Evolutionary conservation across 2,329 filamentous ascomycete genomes (phyloP), one percentile per base, ranked within the genome.

Genomic region (Amylocarpus encephaloides): DNA sequence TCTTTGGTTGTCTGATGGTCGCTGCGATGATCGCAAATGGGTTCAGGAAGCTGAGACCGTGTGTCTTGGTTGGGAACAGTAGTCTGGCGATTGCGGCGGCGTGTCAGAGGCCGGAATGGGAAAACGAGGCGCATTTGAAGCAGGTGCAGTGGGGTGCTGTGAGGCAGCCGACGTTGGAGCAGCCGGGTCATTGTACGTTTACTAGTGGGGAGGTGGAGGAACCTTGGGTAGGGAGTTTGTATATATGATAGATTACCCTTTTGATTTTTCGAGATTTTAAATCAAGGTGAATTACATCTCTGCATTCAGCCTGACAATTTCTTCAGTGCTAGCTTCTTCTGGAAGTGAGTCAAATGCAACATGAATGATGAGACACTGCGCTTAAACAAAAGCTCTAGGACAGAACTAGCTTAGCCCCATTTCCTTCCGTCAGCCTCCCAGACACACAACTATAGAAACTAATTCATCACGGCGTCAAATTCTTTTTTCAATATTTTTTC

Each of bases 11-110:
- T 4, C 15, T 15, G 1, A 53, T 59, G 54, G 46, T 59, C n/a
- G 6, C 57, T 1, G 52, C 30, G 1, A 52, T 59, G 50, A 50
- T 58, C 13, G 41, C 48, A n/a, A 59, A 48, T 33, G 56, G 56
- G 2, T 42, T 48, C 2, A 45, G 47, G 47, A 53, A 52, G 39
- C 38, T 59, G 11, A 48, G 49, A 10, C 54, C 51, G 1, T 45
- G 54, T 6, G 43, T 56, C 6, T 32, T 60, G 36, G 55, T 58
- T 15, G 55, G 56, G 13, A 60, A 58, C 45, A 57, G 54, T 32
- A 57, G 53, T 50, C 34, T 60, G 35, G 58, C 57, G 4, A 60
- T 60, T 35, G 42, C 53, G 3, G 53, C 53, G 7, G 56, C 58
- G 18, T 60, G 56, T 55, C 53, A 59, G 9, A 44, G 32, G 35